Conservation (phyloP, 176 grass and related monocot species). For the Carex kokanica region DNA sequence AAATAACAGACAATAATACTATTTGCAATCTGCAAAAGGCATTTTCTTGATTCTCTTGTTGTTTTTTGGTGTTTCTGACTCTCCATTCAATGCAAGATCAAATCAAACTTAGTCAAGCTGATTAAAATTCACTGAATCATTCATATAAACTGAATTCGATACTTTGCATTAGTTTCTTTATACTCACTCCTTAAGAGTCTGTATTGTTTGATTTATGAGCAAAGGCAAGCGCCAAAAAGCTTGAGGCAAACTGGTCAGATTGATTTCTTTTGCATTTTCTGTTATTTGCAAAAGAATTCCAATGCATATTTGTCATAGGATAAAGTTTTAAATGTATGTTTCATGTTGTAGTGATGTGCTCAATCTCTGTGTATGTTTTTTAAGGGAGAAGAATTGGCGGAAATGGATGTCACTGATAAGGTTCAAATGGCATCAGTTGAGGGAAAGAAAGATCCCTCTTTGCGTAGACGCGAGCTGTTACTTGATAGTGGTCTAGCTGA, state of each 20-base stretch:
- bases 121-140: background rate
- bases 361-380: conserved; percentile 24
- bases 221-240: background rate
- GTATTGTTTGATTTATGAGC: background rate
- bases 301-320: background rate
- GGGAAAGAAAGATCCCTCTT: conserved; percentile 73
- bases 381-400: conserved; percentile 51
- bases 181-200: background rate
- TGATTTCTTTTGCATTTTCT: background rate
- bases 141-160: background rate
- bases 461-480: conserved; percentile 71
- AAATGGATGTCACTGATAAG: conserved; percentile 33
- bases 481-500: conserved; percentile 73
- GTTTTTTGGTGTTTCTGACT: background rate
- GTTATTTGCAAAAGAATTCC: background rate
- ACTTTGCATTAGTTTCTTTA: background rate
- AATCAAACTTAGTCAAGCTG: background rate
- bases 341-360: background rate
- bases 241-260: background rate
- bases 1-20: background rate
- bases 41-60: background rate
- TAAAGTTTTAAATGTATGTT: background rate
- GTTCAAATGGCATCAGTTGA: conserved; percentile 26
- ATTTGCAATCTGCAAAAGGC: background rate
- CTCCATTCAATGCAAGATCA: background rate